Conservation (phyloP, 331 rosid genomes). For the Acacia concinna region DNA sequence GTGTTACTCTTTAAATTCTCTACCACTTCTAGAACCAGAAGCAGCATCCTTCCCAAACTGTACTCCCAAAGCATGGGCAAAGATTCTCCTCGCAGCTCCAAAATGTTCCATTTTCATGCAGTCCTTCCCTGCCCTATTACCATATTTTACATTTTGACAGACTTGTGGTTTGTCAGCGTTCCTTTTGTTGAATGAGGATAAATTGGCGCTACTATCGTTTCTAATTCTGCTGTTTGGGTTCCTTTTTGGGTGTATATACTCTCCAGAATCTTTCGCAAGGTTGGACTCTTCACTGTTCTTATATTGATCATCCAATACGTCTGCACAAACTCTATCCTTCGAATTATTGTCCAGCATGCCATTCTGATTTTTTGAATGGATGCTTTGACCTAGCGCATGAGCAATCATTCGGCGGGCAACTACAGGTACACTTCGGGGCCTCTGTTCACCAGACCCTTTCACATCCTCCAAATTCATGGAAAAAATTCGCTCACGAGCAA, state of each 20-base stretch:
- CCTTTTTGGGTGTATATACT: conserved; percentile 26
- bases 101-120: conserved; percentile 69
- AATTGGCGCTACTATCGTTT: conserved; percentile 32
- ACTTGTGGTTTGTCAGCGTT: conserved; percentile 25
- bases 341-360: conserved; percentile 32
- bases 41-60: conserved; percentile 57
- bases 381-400: conserved; percentile 89
- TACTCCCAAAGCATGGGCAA: conserved; percentile 88
- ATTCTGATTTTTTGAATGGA: conserved; percentile 47
- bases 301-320: conserved; percentile 38
- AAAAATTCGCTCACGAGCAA: conserved; percentile 89
- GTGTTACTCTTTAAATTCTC: conserved; percentile 41
- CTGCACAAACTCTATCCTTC: conserved; percentile 35
- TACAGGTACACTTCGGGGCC: conserved; percentile 72
- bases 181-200: conserved; percentile 36
- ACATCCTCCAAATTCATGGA: conserved; percentile 52
- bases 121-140: conserved; percentile 46
- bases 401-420: conserved; percentile 99
- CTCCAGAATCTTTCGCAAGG: conserved; percentile 36
- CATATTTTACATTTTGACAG: conserved; percentile 47
- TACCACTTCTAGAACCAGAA: conserved; percentile 45
- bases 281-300: conserved; percentile 33
- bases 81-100: conserved; percentile 96
- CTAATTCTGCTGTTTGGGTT: conserved; percentile 32
- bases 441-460: conserved; percentile 59